Base-by-base conservation (phyloP, 2,329 filamentous ascomycete genomes). In the Paracorniculantispora psalliotae region DNA sequence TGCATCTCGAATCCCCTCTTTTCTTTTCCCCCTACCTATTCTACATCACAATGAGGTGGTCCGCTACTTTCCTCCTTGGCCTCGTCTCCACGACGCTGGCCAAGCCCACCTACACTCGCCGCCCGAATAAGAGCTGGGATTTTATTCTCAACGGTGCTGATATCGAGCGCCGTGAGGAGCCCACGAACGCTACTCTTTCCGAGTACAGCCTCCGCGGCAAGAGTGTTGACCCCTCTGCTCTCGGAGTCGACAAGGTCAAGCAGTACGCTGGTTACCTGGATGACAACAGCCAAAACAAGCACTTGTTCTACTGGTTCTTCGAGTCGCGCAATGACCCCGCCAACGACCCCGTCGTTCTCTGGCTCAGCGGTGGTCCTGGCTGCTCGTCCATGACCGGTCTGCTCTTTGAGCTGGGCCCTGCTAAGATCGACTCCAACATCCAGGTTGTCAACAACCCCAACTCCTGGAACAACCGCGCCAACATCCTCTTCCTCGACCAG, bases 261-360 rank as follows among this genome's bases (percentile, higher is more conserved):
- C 94, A 99, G 76, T 97, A 96, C 83, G 96, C 90, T 69, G 94
- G 94, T 62, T 99, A 99, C 76, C 86, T 99, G 47, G 94, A 99
- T 73, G 91, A 99, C 68, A 89, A 97, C 61, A 90, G 93, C 71
- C 88, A 94, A 65, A 93, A 97, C 76, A 97, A 97, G 86, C 94
- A 99, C 75, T 79, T 99, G 62, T 99, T 99, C 75, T 99, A 97
- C 79, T 99, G 92, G 94, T 99, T 99, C 86, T 99, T 99, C 68
- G 94, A 99, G 78, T 97, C 94, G 55, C 90, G 94, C 69, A 97
- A 97, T 70, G 92, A 99, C 74, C 94, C 94, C 65, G 85, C 92
- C 83, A 97, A 93, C 70, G 94, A 97, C 73, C 94, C 94, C 50
- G 91, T 97, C 50, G 88, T 97, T 57, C 84, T 97, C 65, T 96